Conservation (phyloP, 345 rosid genomes). For the Dovyalis caffra region DNA sequence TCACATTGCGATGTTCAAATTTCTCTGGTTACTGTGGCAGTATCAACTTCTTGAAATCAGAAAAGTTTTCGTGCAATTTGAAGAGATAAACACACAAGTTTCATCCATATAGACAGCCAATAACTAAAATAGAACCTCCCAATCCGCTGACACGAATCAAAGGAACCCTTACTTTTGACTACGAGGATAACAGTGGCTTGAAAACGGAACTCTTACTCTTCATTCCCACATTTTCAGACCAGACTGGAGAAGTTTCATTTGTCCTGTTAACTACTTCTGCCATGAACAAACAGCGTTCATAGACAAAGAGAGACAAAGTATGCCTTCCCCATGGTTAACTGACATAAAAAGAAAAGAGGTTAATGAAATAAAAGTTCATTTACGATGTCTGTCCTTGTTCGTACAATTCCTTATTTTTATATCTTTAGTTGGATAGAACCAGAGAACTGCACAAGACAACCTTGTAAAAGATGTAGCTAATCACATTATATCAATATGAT, state of each 20-base stretch:
- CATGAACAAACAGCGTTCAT: too few species aligned
- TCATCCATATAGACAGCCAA: neutral
- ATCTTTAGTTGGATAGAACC: too few species aligned
- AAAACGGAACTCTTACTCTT: neutral
- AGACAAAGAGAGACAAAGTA: too few species aligned
- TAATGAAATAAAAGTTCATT: neutral
- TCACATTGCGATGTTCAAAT: constrained; percentile 10
- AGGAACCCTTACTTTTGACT: neutral
- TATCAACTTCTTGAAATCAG: neutral
- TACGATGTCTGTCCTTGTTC: neutral
- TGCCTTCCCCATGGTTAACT: too few species aligned
- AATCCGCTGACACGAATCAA: neutral
- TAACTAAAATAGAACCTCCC: neutral
- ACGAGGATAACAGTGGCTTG: neutral
- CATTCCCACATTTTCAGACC: neutral
- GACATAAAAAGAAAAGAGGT: too few species aligned
- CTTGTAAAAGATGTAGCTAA: too few species aligned
- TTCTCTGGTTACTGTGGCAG: neutral
- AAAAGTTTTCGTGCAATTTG: neutral
- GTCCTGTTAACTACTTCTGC: neutral
- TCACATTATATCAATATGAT: too few species aligned
- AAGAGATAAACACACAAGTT: neutral
- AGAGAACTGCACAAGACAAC: too few species aligned
- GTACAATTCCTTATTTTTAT: neutral
- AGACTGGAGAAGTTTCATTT: neutral